Evolutionary conservation across 148 eudicot species (phyloP).

Genomic region (Gaultheria prostrata): DNA sequence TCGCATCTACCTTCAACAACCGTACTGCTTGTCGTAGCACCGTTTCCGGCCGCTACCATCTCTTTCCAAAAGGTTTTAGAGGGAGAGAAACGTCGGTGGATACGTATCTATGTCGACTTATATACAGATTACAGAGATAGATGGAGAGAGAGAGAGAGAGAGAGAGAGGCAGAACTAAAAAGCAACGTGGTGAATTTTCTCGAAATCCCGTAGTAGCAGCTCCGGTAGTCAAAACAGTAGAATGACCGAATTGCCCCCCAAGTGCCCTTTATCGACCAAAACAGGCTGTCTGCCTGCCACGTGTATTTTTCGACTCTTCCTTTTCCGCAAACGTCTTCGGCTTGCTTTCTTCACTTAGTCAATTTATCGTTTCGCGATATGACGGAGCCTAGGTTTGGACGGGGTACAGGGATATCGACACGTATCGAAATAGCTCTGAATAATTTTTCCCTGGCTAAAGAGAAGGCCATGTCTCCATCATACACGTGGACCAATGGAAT

Average conservation of each 20-base stretch:
- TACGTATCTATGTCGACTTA: background rate
- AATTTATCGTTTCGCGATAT: conserved; percentile 10
- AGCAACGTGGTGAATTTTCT: background rate
- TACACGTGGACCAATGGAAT: background rate
- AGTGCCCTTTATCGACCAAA: background rate
- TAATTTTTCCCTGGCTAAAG: background rate
- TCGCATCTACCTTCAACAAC: background rate
- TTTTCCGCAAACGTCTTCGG: background rate
- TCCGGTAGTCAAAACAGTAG: background rate
- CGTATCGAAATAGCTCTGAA: background rate
- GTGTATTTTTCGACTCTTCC: background rate
- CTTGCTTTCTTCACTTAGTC: conserved; percentile 1
- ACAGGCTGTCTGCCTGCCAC: background rate
- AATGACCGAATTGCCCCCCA: background rate
- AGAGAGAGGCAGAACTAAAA: background rate
- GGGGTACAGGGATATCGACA: background rate
- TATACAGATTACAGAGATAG: background rate
- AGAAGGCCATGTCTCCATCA: background rate
- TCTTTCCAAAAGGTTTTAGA: background rate
- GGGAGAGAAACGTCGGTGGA: background rate
- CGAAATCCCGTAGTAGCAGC: background rate
- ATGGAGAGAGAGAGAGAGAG: background rate
- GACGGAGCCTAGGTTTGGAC: background rate
- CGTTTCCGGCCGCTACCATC: background rate
- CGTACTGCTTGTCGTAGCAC: background rate